Evolutionary conservation across 2,329 filamentous ascomycete species (phyloP), one percentile per base, ranked within the genome.

Genomic region (Spiromastix sp.): DNA sequence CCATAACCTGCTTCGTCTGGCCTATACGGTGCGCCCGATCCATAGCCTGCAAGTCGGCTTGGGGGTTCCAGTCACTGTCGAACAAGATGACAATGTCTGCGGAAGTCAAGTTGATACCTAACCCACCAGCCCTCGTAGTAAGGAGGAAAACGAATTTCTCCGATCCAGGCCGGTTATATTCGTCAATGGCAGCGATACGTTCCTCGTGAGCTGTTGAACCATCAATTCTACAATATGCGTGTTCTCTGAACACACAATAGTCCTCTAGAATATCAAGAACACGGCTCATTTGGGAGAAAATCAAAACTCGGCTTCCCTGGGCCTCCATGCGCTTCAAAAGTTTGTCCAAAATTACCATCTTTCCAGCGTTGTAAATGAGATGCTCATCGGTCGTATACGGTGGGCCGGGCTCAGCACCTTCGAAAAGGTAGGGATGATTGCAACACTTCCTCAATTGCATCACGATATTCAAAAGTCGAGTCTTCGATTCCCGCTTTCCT

Each of bases 361-460:
- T 98, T 15, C 87, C 91, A 2, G 91, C 79, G 49, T 96, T 98
- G 64, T 77, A 82, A 27, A 98, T 68, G 34, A 98, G 70, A 63
- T 98, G 93, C 61, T 96, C 89, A 52, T 98, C 91, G 0, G 89
- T 98, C 1, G 93, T 98, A 57, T 96, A 98, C 2, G 93, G 91
- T 9, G 91, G 93, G 18, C 91, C 91, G 27, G 91, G 91, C 56
- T 98, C 91, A 7, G 91, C 91, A 36, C 91, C 91, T 56, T 98
- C 91, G 48, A 98, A 98, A 1, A 98, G 75, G 50, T 98, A 98
- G 0, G 91, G 91, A 54, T 98, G 91, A 50, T 98, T 98, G 60
- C 91, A 98, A 64, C 91, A 98, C 63, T 98, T 98, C 50, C 91
- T 81, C 45, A 98, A 74, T 61, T 98, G 91, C 91, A 98, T 98